These are phyloP conservation scores for Alternaria dauci DNA, from an alignment of 2,329 filamentous ascomycete genomes.

Conservation along the genomic window DNA sequence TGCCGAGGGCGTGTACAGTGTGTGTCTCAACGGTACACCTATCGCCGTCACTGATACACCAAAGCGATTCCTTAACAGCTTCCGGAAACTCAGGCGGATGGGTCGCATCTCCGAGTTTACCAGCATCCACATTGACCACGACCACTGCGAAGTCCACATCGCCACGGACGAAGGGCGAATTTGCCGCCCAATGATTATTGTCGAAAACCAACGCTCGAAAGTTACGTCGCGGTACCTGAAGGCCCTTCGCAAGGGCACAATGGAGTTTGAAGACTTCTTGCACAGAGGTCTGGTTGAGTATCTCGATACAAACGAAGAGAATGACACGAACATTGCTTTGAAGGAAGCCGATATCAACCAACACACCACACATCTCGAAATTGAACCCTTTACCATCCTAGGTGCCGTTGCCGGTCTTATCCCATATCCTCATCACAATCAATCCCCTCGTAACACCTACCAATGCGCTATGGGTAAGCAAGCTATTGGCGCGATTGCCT, in stretches of 20 bases:
- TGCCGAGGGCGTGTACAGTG: slow-evolving; percentile 80
- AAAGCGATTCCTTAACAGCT: slow-evolving; percentile 83
- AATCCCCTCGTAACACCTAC: slow-evolving; percentile 97
- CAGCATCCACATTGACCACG: slow-evolving; percentile 93
- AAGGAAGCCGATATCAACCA: slow-evolving; percentile 85
- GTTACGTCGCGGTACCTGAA: slow-evolving; percentile 81
- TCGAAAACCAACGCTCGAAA: slow-evolving; percentile 84
- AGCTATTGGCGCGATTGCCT: slow-evolving; percentile 97
- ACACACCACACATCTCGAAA: slow-evolving; percentile 92
- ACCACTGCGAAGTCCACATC: slow-evolving; percentile 90
- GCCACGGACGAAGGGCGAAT: slow-evolving; percentile 97
- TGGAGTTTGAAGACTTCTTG: slow-evolving; percentile 93
- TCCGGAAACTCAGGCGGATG: slow-evolving; percentile 85
- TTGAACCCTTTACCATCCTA: slow-evolving; percentile 96
- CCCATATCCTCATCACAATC: slow-evolving; percentile 98
- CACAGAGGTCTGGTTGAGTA: slow-evolving; percentile 93
- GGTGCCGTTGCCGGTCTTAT: slow-evolving; percentile 96
- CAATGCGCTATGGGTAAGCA: slow-evolving; percentile 99
- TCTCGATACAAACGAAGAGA: slow-evolving; percentile 97
- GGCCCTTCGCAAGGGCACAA: slow-evolving; percentile 80
- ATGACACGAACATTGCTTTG: slow-evolving; percentile 91
- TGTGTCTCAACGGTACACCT: slow-evolving; percentile 95
- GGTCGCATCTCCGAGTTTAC: slow-evolving; percentile 96
- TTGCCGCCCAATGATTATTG: slow-evolving; percentile 93
- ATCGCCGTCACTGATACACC: slow-evolving; percentile 86